Percentiles rank a stretch among this genome's conserved stretches.
Conservation (phyloP, 805 yeast genomes). For the Wickerhamomyces silvicola region DNA sequence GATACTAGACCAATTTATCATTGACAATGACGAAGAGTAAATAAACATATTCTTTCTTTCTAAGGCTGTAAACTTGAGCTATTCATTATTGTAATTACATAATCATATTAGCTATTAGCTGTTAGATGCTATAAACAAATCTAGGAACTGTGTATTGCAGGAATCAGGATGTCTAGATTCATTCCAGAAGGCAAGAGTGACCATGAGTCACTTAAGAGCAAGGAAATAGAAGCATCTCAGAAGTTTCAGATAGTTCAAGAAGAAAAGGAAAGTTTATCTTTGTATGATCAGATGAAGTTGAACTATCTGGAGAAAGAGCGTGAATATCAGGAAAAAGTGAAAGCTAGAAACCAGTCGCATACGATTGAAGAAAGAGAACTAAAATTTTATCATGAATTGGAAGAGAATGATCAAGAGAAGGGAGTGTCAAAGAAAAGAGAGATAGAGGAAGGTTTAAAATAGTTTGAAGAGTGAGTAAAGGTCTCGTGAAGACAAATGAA, state of each 20-base stretch:
- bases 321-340: slow-evolving; percentile 18
- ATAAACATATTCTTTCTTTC: background rate
- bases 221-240: slow-evolving; percentile 13
- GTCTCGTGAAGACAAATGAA: background rate
- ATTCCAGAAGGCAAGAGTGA: slow-evolving; percentile 23
- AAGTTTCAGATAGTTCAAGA: slow-evolving; percentile 16
- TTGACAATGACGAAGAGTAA: slow-evolving; percentile 35
- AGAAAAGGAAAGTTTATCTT: slow-evolving; percentile 16
- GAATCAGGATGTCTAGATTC: slow-evolving; percentile 24
- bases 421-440: slow-evolving; percentile 13
- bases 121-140: background rate
- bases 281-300: slow-evolving; percentile 23
- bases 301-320: slow-evolving; percentile 20
- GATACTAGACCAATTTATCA: slow-evolving; percentile 41
- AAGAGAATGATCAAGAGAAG: slow-evolving; percentile 4
- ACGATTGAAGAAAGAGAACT: slow-evolving; percentile 16
- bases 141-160: background rate
- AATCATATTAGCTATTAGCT: too few relatives aligned
- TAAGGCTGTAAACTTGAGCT: background rate
- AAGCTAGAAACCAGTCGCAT: slow-evolving; percentile 15
- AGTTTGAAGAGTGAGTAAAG: slow-evolving; percentile 16
- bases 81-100: background rate
- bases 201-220: slow-evolving; percentile 10
- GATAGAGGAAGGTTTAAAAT: slow-evolving; percentile 13
- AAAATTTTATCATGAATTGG: slow-evolving; percentile 12